These are phyloP conservation scores for Corchorus capsularis DNA, from an alignment of 345 rosid species.

Conservation along the genomic window DNA sequence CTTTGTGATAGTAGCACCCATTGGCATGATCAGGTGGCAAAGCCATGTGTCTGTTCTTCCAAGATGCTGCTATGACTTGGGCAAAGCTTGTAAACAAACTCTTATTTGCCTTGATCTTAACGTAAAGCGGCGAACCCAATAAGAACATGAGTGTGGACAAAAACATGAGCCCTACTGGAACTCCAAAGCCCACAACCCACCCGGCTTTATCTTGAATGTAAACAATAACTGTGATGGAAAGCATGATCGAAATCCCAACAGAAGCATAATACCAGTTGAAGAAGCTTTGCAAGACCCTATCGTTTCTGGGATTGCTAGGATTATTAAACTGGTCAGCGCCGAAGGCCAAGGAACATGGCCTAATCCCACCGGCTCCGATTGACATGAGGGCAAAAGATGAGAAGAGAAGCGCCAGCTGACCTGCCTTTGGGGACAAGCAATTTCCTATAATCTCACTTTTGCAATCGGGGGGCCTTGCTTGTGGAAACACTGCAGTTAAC, in stretches of 20 bases:
- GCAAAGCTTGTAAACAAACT: conserved; percentile 48
- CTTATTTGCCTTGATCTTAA: conserved; percentile 40
- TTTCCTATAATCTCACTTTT: not conserved
- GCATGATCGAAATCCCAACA: conserved; percentile 39
- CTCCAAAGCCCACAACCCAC: conserved; percentile 55
- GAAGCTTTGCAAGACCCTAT: conserved; percentile 43
- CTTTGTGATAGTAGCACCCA: conserved; percentile 30
- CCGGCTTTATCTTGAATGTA: conserved; percentile 45
- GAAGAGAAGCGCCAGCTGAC: conserved; percentile 37
- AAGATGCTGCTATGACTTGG: conserved; percentile 40
- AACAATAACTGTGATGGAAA: conserved; percentile 43
- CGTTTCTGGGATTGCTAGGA: conserved; percentile 42
- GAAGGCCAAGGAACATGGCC: conserved; percentile 57
- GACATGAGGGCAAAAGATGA: conserved; percentile 42
- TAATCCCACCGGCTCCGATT: conserved; percentile 50
- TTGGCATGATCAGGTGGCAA: conserved; percentile 30
- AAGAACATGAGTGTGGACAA: conserved; percentile 35
- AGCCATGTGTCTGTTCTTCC: conserved; percentile 36
- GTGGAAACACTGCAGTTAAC: conserved; percentile 43
- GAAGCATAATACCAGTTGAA: conserved; percentile 66
- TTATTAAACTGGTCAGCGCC: conserved; percentile 60
- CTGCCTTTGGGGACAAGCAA: conserved; percentile 28
- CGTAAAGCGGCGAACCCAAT: conserved; percentile 43
- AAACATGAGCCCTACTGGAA: conserved; percentile 53
- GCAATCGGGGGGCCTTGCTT: conserved; percentile 44